Percentiles rank a stretch among this genome's conserved stretches.
Evolutionary conservation across 2,329 filamentous ascomycete species (phyloP).

Genomic region (Endocalyx cinctus): DNA sequence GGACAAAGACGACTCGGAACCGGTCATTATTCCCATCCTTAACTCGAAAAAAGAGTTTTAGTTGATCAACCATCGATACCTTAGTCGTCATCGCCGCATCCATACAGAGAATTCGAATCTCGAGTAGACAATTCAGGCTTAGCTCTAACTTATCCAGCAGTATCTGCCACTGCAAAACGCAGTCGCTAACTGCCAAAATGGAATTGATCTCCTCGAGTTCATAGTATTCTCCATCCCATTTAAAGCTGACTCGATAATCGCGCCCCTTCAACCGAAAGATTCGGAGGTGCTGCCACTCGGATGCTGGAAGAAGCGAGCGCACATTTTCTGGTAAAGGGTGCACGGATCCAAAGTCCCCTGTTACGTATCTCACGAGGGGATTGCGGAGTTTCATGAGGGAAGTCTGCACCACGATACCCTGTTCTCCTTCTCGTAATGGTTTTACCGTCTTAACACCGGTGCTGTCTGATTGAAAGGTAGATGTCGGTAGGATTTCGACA

Average conservation of each 20-base stretch:
- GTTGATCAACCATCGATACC: neutral
- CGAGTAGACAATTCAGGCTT: conserved; percentile 3
- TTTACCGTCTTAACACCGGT: neutral
- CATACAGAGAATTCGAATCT: conserved; percentile 9
- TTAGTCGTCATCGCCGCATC: neutral
- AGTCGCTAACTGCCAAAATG: conserved; percentile 19
- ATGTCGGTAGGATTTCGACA: conserved; percentile 32
- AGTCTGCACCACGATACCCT: conserved; percentile 36
- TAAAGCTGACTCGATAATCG: conserved; percentile 38
- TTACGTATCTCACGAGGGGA: conserved; percentile 39
- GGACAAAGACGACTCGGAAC: conserved; percentile 7
- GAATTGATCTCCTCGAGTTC: conserved; percentile 28
- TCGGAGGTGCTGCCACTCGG: conserved; percentile 21
- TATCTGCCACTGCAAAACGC: conserved; percentile 39
- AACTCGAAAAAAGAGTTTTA: conserved; percentile 6
- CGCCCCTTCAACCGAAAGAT: conserved; percentile 36
- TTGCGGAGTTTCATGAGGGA: conserved; percentile 37
- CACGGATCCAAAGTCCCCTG: conserved; percentile 37
- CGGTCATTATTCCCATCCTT: conserved; percentile 5
- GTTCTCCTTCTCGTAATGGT: conserved; percentile 25
- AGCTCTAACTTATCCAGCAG: conserved; percentile 27
- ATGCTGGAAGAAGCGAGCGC: conserved; percentile 18
- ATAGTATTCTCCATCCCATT: conserved; percentile 34
- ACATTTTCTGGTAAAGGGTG: conserved; percentile 28
- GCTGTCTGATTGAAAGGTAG: conserved; percentile 4